These are phyloP conservation scores for Melanogaster broomeanus DNA, from an alignment of 768 basidiomycete species.

Conservation along the genomic window DNA sequence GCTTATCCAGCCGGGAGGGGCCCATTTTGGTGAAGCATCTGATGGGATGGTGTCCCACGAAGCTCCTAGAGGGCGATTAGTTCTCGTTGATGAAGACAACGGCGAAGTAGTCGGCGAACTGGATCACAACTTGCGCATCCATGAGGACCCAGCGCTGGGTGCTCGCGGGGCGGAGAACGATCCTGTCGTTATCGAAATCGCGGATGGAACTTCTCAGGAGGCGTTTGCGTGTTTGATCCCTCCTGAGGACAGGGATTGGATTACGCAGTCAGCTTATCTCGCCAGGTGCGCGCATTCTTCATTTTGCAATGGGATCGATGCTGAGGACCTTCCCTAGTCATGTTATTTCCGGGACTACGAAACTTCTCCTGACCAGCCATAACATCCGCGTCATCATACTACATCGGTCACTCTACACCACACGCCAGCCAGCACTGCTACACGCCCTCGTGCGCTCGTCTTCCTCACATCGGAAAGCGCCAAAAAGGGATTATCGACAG, in stretches of 20 bases:
- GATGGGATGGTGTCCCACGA: constrained; percentile 36
- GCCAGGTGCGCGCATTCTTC: constrained; percentile 43
- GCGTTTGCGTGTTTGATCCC: constrained; percentile 64
- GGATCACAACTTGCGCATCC: constrained; percentile 54
- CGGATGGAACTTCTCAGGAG: constrained; percentile 47
- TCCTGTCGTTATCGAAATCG: constrained; percentile 74
- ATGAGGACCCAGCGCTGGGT: constrained; percentile 59
- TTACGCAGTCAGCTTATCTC: constrained; percentile 37
- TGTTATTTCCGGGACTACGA: constrained; percentile 68
- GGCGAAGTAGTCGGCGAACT: constrained; percentile 74
- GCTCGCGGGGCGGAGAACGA: constrained; percentile 53
- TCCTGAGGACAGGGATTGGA: constrained; percentile 70
- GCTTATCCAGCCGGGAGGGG: constrained; percentile 31
- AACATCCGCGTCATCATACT: constrained; percentile 59
- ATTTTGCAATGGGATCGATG: constrained; percentile 25
- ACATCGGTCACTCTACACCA: constrained; percentile 59
- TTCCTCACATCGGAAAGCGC: constrained; percentile 63
- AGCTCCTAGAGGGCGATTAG: constrained; percentile 53
- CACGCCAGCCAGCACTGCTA: constrained; percentile 37
- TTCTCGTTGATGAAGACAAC: constrained; percentile 70
- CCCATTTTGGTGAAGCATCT: constrained; percentile 14
- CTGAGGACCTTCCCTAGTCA: constrained; percentile 41
- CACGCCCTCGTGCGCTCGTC: constrained; percentile 46
- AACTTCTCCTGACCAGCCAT: constrained; percentile 63
- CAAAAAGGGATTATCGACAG: constrained; percentile 53